Evolutionary conservation across 305 asterid species (phyloP), one percentile per base, ranked within the genome.

Genomic region (Ajuga reptans): DNA sequence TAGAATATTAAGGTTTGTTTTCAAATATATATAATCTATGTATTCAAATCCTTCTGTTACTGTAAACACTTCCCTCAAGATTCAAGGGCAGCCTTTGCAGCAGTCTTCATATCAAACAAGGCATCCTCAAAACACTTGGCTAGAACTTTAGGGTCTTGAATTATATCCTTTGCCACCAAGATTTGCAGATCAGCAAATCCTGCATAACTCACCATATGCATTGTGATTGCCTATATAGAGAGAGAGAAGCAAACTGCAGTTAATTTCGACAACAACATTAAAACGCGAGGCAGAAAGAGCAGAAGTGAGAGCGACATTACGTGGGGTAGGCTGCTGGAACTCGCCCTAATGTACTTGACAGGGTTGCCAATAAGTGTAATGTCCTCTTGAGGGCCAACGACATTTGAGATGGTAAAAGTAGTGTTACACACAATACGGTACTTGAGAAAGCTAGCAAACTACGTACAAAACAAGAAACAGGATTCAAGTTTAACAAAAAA

Each of bases 161-260:
- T 85, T 6, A 89, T 64, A 37, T 89, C 96, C 68, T 88, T 88
- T 1, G 95, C 96, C 58, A 85, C 96, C 82, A 79, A 72, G 45
- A 92, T 89, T 70, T 88, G 96, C 90, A 92, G 64, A 5, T 87
- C 92, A 31, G 96, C 98, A 34, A 59, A 69, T 34, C 96, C 96
- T 5, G 89, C 96, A 50, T 89, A 92, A 66, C 98, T 92, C 83
- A 89, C 60, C 98, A 89, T 85, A 50, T 87, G 94, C 94, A 92
- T 84, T 31, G 89, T 89, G 56, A 92, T 61, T 8, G 96, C 96
- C 95, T 92, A 80, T n/a, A 18, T 0, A 39, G 5, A 14, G 34
- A 27, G 6, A 18, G 3, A 34, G 42, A 5, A 9, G 3, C 5
- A 29, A 59, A 11, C 14, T 7, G 17, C 2, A 49, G 47, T 59